Evolutionary conservation across 2,329 filamentous ascomycete species (phyloP).

Genomic region (Coniella lustricola): DNA sequence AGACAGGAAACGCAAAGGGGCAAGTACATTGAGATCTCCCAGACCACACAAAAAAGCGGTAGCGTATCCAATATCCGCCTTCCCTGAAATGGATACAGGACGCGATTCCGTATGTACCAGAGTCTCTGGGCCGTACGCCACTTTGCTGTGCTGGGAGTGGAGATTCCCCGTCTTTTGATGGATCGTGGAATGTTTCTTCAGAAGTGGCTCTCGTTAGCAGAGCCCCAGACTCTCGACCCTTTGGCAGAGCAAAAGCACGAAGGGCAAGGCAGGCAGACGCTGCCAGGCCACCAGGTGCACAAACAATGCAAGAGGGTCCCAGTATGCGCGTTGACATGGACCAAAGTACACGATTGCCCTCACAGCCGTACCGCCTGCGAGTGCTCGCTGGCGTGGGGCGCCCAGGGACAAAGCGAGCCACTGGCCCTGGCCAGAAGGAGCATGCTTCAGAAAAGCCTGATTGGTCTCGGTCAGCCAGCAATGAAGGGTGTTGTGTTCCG

Average conservation of each 20-base stretch:
- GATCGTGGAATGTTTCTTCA: conserved; percentile 11
- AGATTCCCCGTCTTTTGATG: conserved; percentile 10
- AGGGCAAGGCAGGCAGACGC: not conserved
- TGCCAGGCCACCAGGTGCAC: no score
- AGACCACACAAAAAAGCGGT: conserved; percentile 10
- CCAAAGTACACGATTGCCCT: no score
- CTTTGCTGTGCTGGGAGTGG: not conserved
- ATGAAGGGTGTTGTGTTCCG: not conserved
- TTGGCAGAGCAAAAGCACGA: not conserved
- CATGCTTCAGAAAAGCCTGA: conserved; percentile 7
- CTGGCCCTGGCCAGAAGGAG: conserved; percentile 6
- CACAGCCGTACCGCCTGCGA: not conserved
- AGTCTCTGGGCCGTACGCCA: no score
- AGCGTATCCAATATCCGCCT: conserved; percentile 7
- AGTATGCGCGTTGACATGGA: no score
- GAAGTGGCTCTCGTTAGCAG: not conserved
- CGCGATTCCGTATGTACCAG: not conserved
- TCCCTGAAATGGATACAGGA: conserved; percentile 4
- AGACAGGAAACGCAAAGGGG: conserved; percentile 12
- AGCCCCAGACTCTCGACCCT: not conserved
- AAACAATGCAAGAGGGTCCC: no score
- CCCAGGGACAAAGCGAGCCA: conserved; percentile 1
- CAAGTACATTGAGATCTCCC: not conserved
- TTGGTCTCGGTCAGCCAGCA: conserved; percentile 11
- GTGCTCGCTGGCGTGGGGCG: no score